A percentile compares a stretch with the other conserved stretches of the same genome.
phyloP scores from a whole-genome alignment of 2,329 filamentous ascomycete genomes.

The Cryphonectria carpinicola region DNA sequence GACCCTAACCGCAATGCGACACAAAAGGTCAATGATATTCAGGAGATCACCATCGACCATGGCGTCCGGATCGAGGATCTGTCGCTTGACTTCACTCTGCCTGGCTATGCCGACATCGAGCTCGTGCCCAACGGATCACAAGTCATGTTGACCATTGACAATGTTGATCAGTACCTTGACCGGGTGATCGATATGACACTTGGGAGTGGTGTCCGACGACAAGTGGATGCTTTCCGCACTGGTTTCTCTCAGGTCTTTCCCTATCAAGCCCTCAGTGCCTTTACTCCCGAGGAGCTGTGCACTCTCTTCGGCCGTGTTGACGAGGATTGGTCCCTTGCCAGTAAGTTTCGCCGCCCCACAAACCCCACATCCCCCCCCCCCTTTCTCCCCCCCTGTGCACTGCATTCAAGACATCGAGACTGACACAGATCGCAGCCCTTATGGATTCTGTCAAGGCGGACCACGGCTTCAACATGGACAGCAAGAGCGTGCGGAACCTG shows the following conservation, averaged over 20 bases:
- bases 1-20: constrained; percentile 66
- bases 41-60: constrained; percentile 74
- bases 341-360: constrained; percentile 57
- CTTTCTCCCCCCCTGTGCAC: no score
- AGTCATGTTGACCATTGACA: constrained; percentile 80
- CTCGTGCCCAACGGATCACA: constrained; percentile 76
- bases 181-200: constrained; percentile 90
- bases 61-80: constrained; percentile 78
- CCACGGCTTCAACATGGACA: constrained; percentile 98
- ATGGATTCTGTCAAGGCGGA: constrained; percentile 99
- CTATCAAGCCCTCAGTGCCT: constrained; percentile 87
- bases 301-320: constrained; percentile 91
- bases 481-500: constrained; percentile 90
- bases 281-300: constrained; percentile 93
- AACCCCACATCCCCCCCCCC: not conserved
- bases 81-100: constrained; percentile 90
- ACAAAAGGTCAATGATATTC: constrained; percentile 72
- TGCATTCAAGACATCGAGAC: constrained; percentile 16
- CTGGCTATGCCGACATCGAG: constrained; percentile 87
- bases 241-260: constrained; percentile 97
- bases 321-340: constrained; percentile 97
- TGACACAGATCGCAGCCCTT: constrained; percentile 62
- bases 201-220: constrained; percentile 82
- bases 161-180: constrained; percentile 87
- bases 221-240: constrained; percentile 86